These are phyloP conservation scores for Lasiodiplodia sp. DNA, from an alignment of 2,329 filamentous ascomycete species.

Conservation along the genomic window DNA sequence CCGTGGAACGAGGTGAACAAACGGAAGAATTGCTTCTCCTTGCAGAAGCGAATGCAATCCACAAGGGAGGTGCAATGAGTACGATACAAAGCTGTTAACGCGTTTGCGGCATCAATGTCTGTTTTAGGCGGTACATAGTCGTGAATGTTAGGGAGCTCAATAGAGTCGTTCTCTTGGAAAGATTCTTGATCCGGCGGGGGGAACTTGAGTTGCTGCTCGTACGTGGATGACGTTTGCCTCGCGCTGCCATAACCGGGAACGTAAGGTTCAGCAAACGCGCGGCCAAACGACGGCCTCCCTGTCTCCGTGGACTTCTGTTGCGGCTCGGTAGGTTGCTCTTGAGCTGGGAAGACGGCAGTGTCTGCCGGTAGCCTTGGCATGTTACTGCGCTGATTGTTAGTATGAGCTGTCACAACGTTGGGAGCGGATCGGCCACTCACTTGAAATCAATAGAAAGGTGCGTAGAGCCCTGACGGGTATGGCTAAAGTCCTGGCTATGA, in stretches of 20 bases:
- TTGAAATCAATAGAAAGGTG: conserved; percentile 46
- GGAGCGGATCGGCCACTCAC: conserved; percentile 32
- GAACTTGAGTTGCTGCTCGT: conserved; percentile 69
- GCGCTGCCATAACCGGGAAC: conserved; percentile 50
- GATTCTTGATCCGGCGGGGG: conserved; percentile 63
- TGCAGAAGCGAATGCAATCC: conserved; percentile 94
- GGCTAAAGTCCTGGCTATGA: conserved; percentile 26
- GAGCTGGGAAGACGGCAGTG: conserved; percentile 54
- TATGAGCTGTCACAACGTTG: background rate
- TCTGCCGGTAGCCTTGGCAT: conserved; percentile 57
- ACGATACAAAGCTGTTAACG: conserved; percentile 85
- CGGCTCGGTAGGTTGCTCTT: conserved; percentile 36
- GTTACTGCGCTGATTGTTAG: conserved; percentile 38
- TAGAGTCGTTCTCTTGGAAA: conserved; percentile 70
- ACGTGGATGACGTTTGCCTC: conserved; percentile 58
- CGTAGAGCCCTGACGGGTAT: conserved; percentile 41
- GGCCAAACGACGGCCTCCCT: conserved; percentile 51
- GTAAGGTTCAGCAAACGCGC: conserved; percentile 56
- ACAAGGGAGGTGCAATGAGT: conserved; percentile 95
- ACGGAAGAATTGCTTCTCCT: conserved; percentile 95
- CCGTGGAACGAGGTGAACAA: conserved; percentile 95
- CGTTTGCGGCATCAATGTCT: conserved; percentile 85
- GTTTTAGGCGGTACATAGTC: conserved; percentile 81
- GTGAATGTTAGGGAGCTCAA: conserved; percentile 86
- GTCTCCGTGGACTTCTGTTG: conserved; percentile 42